Evolutionary conservation across 768 basidiomycete species (phyloP), one percentile per base, ranked within the genome.

Genomic region (Pulveroboletus sp.): DNA sequence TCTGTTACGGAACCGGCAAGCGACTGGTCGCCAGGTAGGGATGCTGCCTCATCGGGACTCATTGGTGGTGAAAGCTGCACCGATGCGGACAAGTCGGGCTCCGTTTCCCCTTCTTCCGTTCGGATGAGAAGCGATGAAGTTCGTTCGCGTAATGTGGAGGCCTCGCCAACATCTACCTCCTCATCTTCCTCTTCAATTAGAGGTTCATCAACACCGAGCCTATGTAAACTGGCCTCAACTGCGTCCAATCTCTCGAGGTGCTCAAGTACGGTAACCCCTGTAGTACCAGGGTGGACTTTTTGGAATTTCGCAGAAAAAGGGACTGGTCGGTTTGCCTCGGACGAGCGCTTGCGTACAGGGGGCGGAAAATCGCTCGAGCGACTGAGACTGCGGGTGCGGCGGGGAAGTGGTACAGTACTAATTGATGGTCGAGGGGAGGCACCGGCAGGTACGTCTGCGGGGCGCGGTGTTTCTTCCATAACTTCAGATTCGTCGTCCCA

Each of bases 401-500:
- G 65, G 6, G 80, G 79, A 21, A 74, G 60, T 21, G 87, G 87
- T 37, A 85, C 76, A 41, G 80, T 84, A 50, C 64, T 80, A 45
- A 81, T 76, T 13, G 84, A 87, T 25, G 77, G 72, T 38, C 74
- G 75, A 4, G 86, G 87, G 16, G 85, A 87, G 21, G 67, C 33
- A 35, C 70, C 51, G 33, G 73, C 58, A 4, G 73, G 69, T 24
- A 49, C 45, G n/a, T 51, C 50, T n/a, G 70, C 67, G 8, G 69
- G 56, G 33, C 62, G 66, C 60, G 61, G 29, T 12, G 55, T 32
- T 51, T 85, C 84, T 51, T 85, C 85, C 36, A 77, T 67, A 17
- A 90, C 66, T 63, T 90, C 87, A n/a, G 87, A 67, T 57, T 89
- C 86, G 45, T 94, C 93, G 53, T 90, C 86, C 85, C 87, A 90